Evolutionary conservation across 129 eudicot genomes (phyloP), one percentile per base, ranked within the genome.

Genomic region (Pittosporum tobira): DNA sequence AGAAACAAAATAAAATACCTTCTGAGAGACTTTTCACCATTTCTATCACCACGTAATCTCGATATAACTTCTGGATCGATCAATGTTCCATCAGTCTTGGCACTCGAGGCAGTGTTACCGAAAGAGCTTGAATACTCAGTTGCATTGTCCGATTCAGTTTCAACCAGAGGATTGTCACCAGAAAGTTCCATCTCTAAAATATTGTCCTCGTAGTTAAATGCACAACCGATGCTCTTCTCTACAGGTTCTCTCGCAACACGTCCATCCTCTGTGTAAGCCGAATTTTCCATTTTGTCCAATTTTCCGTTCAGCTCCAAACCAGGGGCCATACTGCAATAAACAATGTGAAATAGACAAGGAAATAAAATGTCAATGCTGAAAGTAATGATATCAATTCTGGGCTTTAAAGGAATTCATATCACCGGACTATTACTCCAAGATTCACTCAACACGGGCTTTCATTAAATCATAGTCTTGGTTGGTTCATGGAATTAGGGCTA

Each of bases 61-160:
- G 91, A 84, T 65, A 71, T 46, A 27, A 72, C 88, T 50, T 88
- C 94, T 21, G 70, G 38, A 44, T 81, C 87, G 59, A 68, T 65
- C 66, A 54, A 14, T 9, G 20, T 38, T 1, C 14, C 63, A 22
- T 43, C 48, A 13, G 8, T 27, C 49, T 59, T 16, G 4, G 38
- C 46, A 30, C 45, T 46, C 6, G 62, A 57, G 2, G 42, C 0
- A 10, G 44, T 36, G 10, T 57, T 34, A 3, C 47, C 62, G 11
- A 57, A 57, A 20, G 97, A 88, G 66, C 94, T 88, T 30, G 91
- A 88, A 77, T 72, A 51, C 42, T 79, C 88, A 13, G 96, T 83
- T 60, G 71, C 57, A 30, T 79, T 82, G 0, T 73, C 62, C 27
- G 25, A 40, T 16, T 56, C 71, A 67, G 62, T 51, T 71, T 64